Evolutionary conservation across 176 grass and related monocot genomes (phyloP).

Genomic region (Juncus effusus): DNA sequence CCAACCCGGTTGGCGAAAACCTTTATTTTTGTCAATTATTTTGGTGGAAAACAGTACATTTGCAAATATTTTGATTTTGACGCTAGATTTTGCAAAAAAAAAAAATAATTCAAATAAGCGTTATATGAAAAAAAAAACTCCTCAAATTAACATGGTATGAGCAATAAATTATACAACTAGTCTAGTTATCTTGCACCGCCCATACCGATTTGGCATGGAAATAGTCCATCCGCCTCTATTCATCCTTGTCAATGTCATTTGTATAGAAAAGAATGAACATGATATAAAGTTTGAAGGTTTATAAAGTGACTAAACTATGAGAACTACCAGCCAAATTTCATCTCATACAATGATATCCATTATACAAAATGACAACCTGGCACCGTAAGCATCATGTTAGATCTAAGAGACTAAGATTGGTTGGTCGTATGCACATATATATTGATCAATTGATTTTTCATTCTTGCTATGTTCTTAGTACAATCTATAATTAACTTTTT

Average conservation of each 20-base stretch:
- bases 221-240: neutral
- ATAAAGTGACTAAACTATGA: conserved; percentile 16
- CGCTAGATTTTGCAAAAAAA: no score
- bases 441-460: neutral
- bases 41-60: no score
- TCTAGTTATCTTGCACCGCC: no score
- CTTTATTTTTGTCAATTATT: no score
- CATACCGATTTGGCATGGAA: conserved; percentile 2
- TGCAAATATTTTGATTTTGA: no score
- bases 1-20: no score
- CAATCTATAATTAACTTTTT: no score
- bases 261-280: neutral
- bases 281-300: neutral
- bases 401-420: neutral
- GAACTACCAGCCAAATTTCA: conserved; percentile 9
- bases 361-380: conserved; percentile 15
- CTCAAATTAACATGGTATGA: no score
- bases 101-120: no score
- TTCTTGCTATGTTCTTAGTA: no score
- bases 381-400: neutral
- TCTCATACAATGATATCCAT: neutral
- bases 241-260: neutral
- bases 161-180: no score
- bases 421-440: conserved; percentile 32
- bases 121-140: no score